Percentiles rank a stretch among this genome's conserved stretches.
These are phyloP conservation scores for Calonectria honghensis DNA, from an alignment of 2,329 filamentous ascomycete species.

Conservation along the genomic window DNA sequence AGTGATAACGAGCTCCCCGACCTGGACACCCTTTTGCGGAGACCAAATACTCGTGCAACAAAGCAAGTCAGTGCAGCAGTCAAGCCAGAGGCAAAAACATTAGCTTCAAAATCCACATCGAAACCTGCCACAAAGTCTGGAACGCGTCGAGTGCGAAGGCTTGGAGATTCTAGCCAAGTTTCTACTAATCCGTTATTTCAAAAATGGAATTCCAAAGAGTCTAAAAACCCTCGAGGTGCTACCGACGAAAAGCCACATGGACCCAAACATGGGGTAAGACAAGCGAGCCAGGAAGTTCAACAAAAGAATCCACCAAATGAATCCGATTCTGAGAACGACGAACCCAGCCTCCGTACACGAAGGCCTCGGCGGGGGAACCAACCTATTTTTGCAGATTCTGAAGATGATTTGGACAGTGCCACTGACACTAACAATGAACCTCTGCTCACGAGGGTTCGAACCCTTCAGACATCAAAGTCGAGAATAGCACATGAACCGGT, in stretches of 20 bases:
- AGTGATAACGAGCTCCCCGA: slow-evolving; percentile 67
- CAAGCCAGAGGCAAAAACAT: slow-evolving; percentile 43
- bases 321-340: slow-evolving; percentile 39
- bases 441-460: slow-evolving; percentile 49
- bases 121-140: slow-evolving; percentile 53
- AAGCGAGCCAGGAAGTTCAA: slow-evolving; percentile 29
- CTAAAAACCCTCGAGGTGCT: slow-evolving; percentile 32
- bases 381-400: slow-evolving; percentile 47
- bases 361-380: slow-evolving; percentile 38
- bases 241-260: slow-evolving; percentile 20
- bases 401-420: slow-evolving; percentile 39
- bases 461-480: slow-evolving; percentile 41
- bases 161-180: slow-evolving; percentile 51
- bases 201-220: slow-evolving; percentile 55
- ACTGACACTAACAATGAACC: slow-evolving; percentile 44
- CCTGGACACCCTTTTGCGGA: slow-evolving; percentile 57
- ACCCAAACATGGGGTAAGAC: slow-evolving; percentile 23
- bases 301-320: slow-evolving; percentile 6
- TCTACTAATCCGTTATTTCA: slow-evolving; percentile 58
- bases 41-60: slow-evolving; percentile 43
- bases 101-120: slow-evolving; percentile 51
- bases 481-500: not conserved
- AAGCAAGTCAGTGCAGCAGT: slow-evolving; percentile 36
- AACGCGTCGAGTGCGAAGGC: slow-evolving; percentile 57
- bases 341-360: slow-evolving; percentile 35